A percentile compares a stretch with the other conserved stretches of the same genome.
Evolutionary conservation across 139 green algal species (phyloP).

Genomic region (Haematococcus sp.): DNA sequence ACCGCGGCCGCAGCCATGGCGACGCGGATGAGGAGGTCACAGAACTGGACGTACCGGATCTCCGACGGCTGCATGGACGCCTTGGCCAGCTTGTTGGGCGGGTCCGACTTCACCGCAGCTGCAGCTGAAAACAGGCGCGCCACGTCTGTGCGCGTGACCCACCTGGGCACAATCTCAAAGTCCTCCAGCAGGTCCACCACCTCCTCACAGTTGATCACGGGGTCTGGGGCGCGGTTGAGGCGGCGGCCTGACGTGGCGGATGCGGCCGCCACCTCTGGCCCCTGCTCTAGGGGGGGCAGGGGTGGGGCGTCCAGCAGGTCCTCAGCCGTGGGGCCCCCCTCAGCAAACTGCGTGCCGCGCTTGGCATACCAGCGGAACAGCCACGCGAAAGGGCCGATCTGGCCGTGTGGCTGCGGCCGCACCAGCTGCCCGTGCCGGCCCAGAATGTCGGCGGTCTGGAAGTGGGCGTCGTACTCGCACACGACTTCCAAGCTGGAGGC

Average conservation of each 20-base stretch:
- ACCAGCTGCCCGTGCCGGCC: background rate
- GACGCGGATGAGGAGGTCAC: conserved; percentile 8
- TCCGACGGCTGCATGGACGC: background rate
- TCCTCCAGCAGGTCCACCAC: conserved; percentile 13
- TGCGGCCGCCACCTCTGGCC: background rate
- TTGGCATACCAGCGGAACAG: conserved; percentile 15
- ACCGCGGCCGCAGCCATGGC: conserved; percentile 1
- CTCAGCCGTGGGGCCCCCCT: background rate
- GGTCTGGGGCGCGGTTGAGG: conserved; percentile 8
- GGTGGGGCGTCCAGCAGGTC: conserved; percentile 6
- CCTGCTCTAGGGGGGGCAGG: background rate
- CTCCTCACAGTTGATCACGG: conserved; percentile 6
- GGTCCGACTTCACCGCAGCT: background rate
- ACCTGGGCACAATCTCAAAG: conserved; percentile 2
- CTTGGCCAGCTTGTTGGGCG: background rate
- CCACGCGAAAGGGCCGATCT: conserved; percentile 8
- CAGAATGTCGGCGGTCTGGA: background rate
- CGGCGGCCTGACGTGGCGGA: background rate
- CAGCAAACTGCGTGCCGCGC: background rate
- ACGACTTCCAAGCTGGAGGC: background rate
- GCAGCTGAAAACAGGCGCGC: background rate
- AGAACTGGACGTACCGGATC: conserved; percentile 13
- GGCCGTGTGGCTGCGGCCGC: background rate
- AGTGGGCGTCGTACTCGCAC: conserved; percentile 13
- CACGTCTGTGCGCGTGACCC: conserved; percentile 1